Evolutionary conservation across 257 asterid species (phyloP), one percentile per base, ranked within the genome.

Genomic region (Solanum stenotomum): DNA sequence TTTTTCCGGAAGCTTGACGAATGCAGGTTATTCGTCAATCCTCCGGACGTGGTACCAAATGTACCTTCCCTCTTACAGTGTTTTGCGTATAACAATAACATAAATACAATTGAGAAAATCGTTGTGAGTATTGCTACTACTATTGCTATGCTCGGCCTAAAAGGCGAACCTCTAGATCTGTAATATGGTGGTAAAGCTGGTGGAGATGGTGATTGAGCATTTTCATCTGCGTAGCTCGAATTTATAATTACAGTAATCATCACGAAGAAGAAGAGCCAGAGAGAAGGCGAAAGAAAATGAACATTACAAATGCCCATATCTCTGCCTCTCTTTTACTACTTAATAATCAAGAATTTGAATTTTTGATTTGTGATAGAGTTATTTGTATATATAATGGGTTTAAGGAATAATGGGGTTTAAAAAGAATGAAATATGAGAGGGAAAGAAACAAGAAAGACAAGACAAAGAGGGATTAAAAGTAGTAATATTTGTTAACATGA

Each of bases 51-150:
- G 40, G 38, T 49, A 42, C 40, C 52, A 2, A 63, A 35, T 5
- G 35, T 65, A 37, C 88, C 92, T 9, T 92, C 72, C 72, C 72
- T 88, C 70, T 94, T 93, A 87, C 99, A 96, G 35, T 96, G 98
- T 90, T 92, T 96, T 31, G 94, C 92, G 87, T 96, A 95, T 22
- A 96, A 92, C 0, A 96, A 94, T 11, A 95, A 3, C 5, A 96
- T 87, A 74, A 96, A 94, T 3, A 96, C 94, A 29, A 95, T 71
- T 1, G 98, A 94, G 91, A 96, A 94, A 5, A 93, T 79, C 1
- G 94, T 92, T 31, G 98, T 93, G 63, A 95, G 90, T 3, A 94
- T 84, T 3, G 94, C 99, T 15, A 95, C 93, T 9, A 91, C 86
- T 6, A 91, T 90, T 0, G 94, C 93, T 20, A 96, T 89, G 13